Base-by-base conservation (phyloP, 1,284 basidiomycete genomes). In the Salmacisia buchloeana region DNA sequence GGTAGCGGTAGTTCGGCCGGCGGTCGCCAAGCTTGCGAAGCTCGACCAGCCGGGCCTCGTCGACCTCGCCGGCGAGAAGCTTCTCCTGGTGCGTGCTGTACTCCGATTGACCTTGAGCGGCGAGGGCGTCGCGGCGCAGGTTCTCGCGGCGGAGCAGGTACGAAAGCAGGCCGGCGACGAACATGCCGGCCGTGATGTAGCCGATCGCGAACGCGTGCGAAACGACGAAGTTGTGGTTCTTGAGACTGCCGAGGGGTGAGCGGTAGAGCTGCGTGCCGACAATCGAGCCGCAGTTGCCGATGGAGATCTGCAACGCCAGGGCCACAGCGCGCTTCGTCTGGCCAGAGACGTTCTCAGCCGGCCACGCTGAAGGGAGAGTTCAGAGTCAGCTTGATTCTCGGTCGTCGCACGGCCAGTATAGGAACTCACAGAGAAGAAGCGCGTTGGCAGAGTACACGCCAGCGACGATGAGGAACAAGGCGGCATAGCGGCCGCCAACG, bases 261-360 rank as follows among this genome's bases (percentile, higher is more conserved):
- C 86, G 83, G 80, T 83, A 88, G 52, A 82, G 78, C 71, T 81
- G 69, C 85, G 82, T 59, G 83, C 76, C 73, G 29, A 84, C 82
- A 63, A 88, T 85, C 23, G 86, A 85, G 4, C 86, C 88, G 46
- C 85, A 80, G 70, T 88, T 86, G 6, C 87, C 87, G 12, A 88
- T 84, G 15, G 83, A 84, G 63, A 89, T 88, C 74, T 88, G 86
- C 83, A 87, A 84, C 1, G 86, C 87, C 2, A 86, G 82, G 0
- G 85, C 85, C 0, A 86, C 83, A 1, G 87, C 87, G 4, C 87
- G 84, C 73, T 88, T 88, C 1, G 87, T 88, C 71, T 88, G 87
- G 2, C 85, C 85, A 7, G 85, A 85, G n/a, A 88, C 85, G 68
- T 88, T 88, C 79, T 88, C 86, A n/a, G 85, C 83, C 0, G 87